These are phyloP conservation scores for Nothophaeocryptopus gaeumannii DNA, from an alignment of 2,329 filamentous ascomycete species.

Conservation along the genomic window DNA sequence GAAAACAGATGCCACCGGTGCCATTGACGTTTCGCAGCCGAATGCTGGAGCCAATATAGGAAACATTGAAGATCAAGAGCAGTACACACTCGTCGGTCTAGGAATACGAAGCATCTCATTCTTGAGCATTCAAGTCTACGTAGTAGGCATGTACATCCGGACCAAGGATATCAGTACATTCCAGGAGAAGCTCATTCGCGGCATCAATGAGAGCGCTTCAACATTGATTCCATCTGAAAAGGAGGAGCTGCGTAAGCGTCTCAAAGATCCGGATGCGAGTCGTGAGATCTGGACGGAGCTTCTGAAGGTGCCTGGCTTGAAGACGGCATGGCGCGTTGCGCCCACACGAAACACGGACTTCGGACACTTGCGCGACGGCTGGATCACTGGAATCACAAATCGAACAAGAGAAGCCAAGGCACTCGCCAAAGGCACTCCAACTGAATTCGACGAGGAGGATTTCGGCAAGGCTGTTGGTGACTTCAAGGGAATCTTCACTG, in stretches of 20 bases:
- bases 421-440: constrained; percentile 32
- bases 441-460: constrained; percentile 64
- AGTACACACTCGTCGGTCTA: constrained; percentile 85
- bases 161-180: constrained; percentile 77
- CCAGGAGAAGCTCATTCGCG: constrained; percentile 72
- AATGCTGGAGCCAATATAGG: constrained; percentile 34
- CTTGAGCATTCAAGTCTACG: constrained; percentile 85
- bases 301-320: constrained; percentile 63
- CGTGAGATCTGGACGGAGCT: constrained; percentile 73
- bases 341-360: constrained; percentile 95
- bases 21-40: constrained; percentile 22
- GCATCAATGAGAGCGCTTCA: constrained; percentile 73
- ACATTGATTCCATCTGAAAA: constrained; percentile 82
- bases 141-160: constrained; percentile 88
- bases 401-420: constrained; percentile 60
- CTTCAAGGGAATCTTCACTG: constrained; percentile 79
- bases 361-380: constrained; percentile 84
- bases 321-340: constrained; percentile 77
- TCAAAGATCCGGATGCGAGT: constrained; percentile 68
- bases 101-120: constrained; percentile 90
- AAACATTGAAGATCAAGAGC: constrained; percentile 47
- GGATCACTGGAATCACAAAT: constrained; percentile 78
- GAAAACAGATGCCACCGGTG: constrained; percentile 12
- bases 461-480: constrained; percentile 73
- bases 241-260: constrained; percentile 63